Evolutionary conservation across 2,329 filamentous ascomycete genomes (phyloP).

Genomic region (Alternaria panax): DNA sequence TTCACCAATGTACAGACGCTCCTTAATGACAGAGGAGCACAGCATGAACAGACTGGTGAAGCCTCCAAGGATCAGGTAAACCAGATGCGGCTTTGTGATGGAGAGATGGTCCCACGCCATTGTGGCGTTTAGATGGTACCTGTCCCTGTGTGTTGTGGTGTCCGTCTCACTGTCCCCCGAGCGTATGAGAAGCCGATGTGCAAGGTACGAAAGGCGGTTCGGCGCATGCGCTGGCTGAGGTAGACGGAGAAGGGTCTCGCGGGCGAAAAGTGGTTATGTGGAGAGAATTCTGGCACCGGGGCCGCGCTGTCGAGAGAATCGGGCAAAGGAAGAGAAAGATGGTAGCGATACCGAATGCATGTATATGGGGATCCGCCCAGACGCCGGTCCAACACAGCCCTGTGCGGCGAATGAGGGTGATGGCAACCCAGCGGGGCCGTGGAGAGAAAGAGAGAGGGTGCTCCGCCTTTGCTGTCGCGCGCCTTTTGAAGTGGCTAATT

Average conservation of each 20-base stretch:
- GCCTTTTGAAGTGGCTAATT: neutral
- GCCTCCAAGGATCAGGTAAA: conserved; percentile 96
- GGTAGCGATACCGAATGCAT: conserved; percentile 50
- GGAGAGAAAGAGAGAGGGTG: conserved; percentile 12
- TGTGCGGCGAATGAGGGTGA: conserved; percentile 28
- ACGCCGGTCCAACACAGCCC: conserved; percentile 53
- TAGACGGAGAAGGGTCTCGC: neutral
- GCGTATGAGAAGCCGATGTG: conserved; percentile 16
- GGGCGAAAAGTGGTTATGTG: conserved; percentile 27
- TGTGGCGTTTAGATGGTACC: conserved; percentile 15
- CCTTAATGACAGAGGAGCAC: conserved; percentile 97
- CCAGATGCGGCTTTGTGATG: conserved; percentile 94
- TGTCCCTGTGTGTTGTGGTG: conserved; percentile 7
- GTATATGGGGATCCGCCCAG: conserved; percentile 58
- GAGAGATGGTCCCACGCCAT: conserved; percentile 84
- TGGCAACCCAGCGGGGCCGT: conserved; percentile 11
- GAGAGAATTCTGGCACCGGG: conserved; percentile 33
- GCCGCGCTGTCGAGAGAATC: conserved; percentile 27
- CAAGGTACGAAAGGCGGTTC: neutral
- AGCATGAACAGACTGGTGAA: conserved; percentile 99
- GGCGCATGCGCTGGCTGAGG: neutral
- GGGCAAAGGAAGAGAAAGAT: conserved; percentile 27
- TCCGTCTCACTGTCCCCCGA: neutral
- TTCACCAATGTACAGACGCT: conserved; percentile 97
- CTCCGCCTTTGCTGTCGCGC: neutral